A percentile compares a stretch with the other conserved stretches of the same genome.
Evolutionary conservation across 495 filamentous ascomycete species (phyloP).

Genomic region (Venustampulla echinocandica): DNA sequence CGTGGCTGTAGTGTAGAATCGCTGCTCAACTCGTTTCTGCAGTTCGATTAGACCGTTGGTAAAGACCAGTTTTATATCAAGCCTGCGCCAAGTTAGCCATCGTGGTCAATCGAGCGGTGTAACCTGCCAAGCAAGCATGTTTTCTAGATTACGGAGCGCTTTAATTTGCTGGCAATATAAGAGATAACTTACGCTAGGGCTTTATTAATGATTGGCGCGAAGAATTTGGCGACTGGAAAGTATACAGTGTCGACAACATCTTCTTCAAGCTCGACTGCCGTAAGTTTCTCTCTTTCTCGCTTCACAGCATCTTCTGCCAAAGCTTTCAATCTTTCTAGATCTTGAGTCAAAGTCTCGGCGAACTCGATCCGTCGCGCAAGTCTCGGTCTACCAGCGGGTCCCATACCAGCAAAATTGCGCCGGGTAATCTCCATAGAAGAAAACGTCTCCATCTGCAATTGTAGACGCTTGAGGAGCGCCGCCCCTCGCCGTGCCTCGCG

Average conservation of each 20-base stretch:
- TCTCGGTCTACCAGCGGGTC: constrained; percentile 67
- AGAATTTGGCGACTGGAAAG: constrained; percentile 72
- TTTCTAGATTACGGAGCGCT: no score
- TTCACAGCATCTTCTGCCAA: constrained; percentile 61
- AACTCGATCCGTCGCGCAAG: constrained; percentile 82
- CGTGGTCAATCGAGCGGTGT: no score
- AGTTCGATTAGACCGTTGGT: constrained; percentile 52
- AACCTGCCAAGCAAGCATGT: no score
- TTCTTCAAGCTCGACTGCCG: constrained; percentile 64
- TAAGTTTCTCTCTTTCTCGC: constrained; percentile 65
- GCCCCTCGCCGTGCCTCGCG: constrained; percentile 86
- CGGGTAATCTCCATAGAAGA: constrained; percentile 93
- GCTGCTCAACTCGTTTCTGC: constrained; percentile 55
- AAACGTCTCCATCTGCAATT: constrained; percentile 90
- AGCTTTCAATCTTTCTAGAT: constrained; percentile 63
- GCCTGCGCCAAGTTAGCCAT: constrained; percentile 43
- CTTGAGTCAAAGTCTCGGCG: constrained; percentile 60
- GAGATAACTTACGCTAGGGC: constrained; percentile 50
- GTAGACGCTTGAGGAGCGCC: constrained; percentile 81
- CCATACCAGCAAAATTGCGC: constrained; percentile 87
- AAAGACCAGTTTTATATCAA: constrained; percentile 67
- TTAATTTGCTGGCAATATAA: neutral
- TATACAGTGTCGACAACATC: constrained; percentile 78
- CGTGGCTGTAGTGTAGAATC: constrained; percentile 67
- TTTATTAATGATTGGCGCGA: constrained; percentile 74